These are phyloP conservation scores for Carpinus fangiana DNA, from an alignment of 306 rosid genomes.

Conservation along the genomic window DNA sequence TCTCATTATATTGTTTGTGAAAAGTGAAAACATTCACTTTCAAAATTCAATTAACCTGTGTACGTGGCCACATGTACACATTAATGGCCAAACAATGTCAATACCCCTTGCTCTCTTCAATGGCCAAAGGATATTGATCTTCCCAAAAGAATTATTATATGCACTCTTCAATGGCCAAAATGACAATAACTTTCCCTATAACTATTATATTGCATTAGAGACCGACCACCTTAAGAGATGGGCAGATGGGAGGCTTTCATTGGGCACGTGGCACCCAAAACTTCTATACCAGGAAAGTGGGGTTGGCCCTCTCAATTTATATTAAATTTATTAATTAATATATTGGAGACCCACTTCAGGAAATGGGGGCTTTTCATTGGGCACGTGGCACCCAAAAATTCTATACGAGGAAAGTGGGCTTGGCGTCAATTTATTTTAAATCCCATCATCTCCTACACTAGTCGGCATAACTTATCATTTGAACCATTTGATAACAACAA, in stretches of 20 bases:
- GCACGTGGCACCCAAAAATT: background rate
- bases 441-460: background rate
- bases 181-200: no score
- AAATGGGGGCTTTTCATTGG: slow-evolving; percentile 14
- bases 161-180: background rate
- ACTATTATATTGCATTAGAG: background rate
- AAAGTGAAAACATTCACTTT: no score
- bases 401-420: slow-evolving; percentile 34
- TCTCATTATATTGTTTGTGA: no score
- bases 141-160: no score
- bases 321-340: background rate
- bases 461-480: background rate
- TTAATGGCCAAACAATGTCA: background rate
- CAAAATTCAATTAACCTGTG: background rate
- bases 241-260: slow-evolving; percentile 8
- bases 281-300: slow-evolving; percentile 32
- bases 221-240: slow-evolving; percentile 36
- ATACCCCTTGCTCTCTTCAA: background rate
- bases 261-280: background rate
- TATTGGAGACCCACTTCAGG: slow-evolving; percentile 35
- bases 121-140: background rate
- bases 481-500: background rate
- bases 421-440: background rate
- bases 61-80: background rate
- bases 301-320: background rate